Evolutionary conservation across 2,329 filamentous ascomycete genomes (phyloP), one percentile per base, ranked within the genome.

Genomic region (Botrytis galanthina): DNA sequence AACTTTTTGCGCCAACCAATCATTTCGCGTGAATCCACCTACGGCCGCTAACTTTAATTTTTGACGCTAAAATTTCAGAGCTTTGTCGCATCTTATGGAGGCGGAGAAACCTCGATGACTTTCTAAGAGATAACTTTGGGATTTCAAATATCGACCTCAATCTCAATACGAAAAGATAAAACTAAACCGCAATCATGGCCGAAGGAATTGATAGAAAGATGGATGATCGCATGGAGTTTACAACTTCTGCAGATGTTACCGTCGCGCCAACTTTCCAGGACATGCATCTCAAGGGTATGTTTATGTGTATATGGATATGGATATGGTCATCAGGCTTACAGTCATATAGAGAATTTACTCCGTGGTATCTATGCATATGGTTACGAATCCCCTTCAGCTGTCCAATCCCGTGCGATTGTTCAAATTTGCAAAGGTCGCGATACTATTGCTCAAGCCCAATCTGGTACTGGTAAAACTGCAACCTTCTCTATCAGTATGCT

Each of bases 351-450:
- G 83, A 97, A 97, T 81, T 90, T 99, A 51, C 90, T 99, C 77
- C 95, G 96, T 78, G 96, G 96, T 77, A 95, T 99, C 82, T 99
- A 99, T 82, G 96, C 96, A 51, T 99, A 99, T 80, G 96, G 96
- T 77, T 99, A 98, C 84, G 96, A 99, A 83, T 98, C 96, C 3
- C 96, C 96, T 20, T 99, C 96, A 0, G 96, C 96, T 22, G 95
- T 99, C 29, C 96, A 99, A 85, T 98, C 95, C 78, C 93, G 96
- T 81, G 96, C 96, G 71, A 99, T 99, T 81, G 96, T 99, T 68
- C 96, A 98, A 85, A 93, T 99, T 81, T 99, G 96, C 90, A 98
- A 98, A 85, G 96, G 96, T 77, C 94, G 96, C 84, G 96, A 99
- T 83, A 98, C 96, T 76, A 99, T 99, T 81, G 96, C 96, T 29